phyloP scores from a whole-genome alignment of 306 rosid genomes.

The Trifolium fragiferum region DNA sequence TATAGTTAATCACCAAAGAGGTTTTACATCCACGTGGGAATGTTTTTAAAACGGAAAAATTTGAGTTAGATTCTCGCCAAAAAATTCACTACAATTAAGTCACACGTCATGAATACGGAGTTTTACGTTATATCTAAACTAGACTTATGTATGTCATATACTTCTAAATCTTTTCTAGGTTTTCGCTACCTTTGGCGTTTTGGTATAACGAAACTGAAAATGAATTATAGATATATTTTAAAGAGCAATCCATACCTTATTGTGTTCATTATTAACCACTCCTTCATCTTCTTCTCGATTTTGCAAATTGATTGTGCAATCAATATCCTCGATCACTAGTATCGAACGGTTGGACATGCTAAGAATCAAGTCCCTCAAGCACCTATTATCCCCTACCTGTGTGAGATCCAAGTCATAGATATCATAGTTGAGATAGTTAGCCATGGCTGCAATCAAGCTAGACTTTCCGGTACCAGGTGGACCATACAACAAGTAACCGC shows the following conservation, averaged over 20 bases:
- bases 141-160: no score
- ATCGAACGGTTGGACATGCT: conserved; percentile 55
- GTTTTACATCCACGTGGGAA: no score
- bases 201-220: not conserved
- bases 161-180: no score
- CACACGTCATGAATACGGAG: no score
- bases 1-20: no score
- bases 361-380: conserved; percentile 43
- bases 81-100: no score
- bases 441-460: conserved; percentile 67
- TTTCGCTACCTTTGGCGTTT: no score
- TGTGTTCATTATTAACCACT: conserved; percentile 10
- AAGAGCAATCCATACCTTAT: conserved; percentile 14
- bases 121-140: no score
- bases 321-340: conserved; percentile 63
- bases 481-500: conserved; percentile 62
- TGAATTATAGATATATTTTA: not conserved
- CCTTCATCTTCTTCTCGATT: conserved; percentile 40
- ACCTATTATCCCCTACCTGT: not conserved
- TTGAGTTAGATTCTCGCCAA: no score
- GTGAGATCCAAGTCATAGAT: conserved; percentile 66
- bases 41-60: no score
- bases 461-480: conserved; percentile 73
- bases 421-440: conserved; percentile 56
- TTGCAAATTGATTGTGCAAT: conserved; percentile 51